Evolutionary conservation across 331 rosid species (phyloP), one percentile per base, ranked within the genome.

Genomic region (Telfairia occidentalis): DNA sequence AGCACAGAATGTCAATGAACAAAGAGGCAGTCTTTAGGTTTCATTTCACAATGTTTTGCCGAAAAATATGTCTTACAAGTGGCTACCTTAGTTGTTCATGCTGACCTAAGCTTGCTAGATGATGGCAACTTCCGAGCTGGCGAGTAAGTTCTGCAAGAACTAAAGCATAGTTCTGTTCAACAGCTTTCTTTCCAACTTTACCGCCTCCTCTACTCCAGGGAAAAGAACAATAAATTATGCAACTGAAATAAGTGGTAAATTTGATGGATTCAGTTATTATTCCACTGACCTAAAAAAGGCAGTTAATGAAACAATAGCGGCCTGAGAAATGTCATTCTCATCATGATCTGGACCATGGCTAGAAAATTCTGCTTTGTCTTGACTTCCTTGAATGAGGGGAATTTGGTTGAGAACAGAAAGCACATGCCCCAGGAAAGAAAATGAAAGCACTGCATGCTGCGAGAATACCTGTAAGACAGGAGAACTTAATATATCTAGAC

Each of bases 71-170:
- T 23, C 19, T 45, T 45, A 40, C 6, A 78, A 58, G 76, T 48
- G 54, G 80, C 81, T 82, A 93, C 98, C 91, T 85, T 83, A 94
- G 72, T 59, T 93, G 92, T 78, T 88, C 98, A 63, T 79, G 92
- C 58, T 84, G 92, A 78, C 97, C 96, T 63, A 84, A 82, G 80
- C 80, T 83, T 45, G 96, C 85, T 78, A 88, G 83, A 80, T 88
- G 84, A 83, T 91, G 97, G 83, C 98, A 94, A 79, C 96, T 81
- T 78, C 98, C 98, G 72, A 94, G 86, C 83, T 91, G 97, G 80
- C 89, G 87, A 43, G 87, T 91, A 75, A 94, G 96, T 82, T 94
- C 97, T 73, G 96, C 92, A 67, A 94, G 95, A 80, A 94, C 97
- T 75, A 90, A 89, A 81, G 98, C 92, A 84, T 94, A 94, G 78